These are phyloP conservation scores for Mucor plumbeus DNA, from an alignment of 371 early-diverging fungal species.

Conservation along the genomic window DNA sequence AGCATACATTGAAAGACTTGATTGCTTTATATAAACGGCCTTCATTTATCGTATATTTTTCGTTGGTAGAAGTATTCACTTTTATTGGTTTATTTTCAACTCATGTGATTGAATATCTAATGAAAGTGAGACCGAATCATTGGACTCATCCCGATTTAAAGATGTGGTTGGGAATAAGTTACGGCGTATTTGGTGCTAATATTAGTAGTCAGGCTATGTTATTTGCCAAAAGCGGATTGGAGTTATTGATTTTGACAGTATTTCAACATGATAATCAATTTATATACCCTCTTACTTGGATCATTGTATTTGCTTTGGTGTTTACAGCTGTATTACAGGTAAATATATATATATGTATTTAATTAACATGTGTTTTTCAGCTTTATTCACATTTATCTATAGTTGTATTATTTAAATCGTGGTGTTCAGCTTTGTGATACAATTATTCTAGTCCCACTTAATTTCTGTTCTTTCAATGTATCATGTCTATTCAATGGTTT, in stretches of 20 bases:
- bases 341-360: too few species aligned
- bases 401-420: slow-evolving; percentile 82
- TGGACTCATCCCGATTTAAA: slow-evolving; percentile 39
- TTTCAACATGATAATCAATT: slow-evolving; percentile 74
- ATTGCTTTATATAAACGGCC: slow-evolving; percentile 77
- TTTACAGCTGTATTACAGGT: slow-evolving; percentile 75
- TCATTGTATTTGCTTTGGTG: slow-evolving; percentile 68
- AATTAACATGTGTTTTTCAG: neutral
- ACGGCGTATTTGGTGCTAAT: slow-evolving; percentile 77
- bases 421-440: slow-evolving; percentile 81
- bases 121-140: slow-evolving; percentile 28
- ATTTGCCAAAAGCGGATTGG: slow-evolving; percentile 86
- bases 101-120: slow-evolving; percentile 52
- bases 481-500: slow-evolving; percentile 80
- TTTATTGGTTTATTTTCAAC: slow-evolving; percentile 56
- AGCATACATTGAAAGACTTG: slow-evolving; percentile 72
- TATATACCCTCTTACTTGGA: slow-evolving; percentile 75
- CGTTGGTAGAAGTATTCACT: slow-evolving; percentile 60
- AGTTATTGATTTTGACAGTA: slow-evolving; percentile 69
- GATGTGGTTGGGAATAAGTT: slow-evolving; percentile 58
- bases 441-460: slow-evolving; percentile 76
- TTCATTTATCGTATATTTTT: slow-evolving; percentile 74
- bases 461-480: slow-evolving; percentile 81
- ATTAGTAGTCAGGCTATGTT: slow-evolving; percentile 81
- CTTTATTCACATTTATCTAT: neutral